Conservation (phyloP, 2,329 filamentous ascomycete genomes). For the Hypoxylon sp. region DNA sequence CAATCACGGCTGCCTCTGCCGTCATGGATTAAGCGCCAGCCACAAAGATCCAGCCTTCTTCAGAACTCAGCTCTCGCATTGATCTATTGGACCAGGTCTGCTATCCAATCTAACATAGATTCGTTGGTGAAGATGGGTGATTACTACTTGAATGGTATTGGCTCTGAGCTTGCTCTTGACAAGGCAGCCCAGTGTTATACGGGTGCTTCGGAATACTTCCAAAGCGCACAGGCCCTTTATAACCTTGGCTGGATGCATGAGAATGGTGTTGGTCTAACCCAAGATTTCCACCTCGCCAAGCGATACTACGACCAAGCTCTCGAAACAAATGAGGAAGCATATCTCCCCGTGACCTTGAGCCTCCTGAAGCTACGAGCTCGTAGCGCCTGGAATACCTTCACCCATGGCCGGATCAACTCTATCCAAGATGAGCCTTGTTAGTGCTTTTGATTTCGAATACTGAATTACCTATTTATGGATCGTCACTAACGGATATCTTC, state of each 20-base stretch:
- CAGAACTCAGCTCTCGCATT: constrained; percentile 72
- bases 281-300: constrained; percentile 97
- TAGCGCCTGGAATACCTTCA: constrained; percentile 94
- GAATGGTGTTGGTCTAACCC: constrained; percentile 89
- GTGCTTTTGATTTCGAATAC: constrained; percentile 38
- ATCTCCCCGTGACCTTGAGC: constrained; percentile 89
- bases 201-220: constrained; percentile 87
- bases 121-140: constrained; percentile 98
- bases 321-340: constrained; percentile 91
- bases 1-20: constrained; percentile 68
- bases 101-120: constrained; percentile 91
- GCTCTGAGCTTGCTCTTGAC: constrained; percentile 74
- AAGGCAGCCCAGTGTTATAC: constrained; percentile 95
- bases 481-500: constrained; percentile 42
- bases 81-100: constrained; percentile 94
- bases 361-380: constrained; percentile 83
- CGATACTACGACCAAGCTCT: constrained; percentile 93
- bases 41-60: constrained; percentile 52
- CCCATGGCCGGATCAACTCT: constrained; percentile 87
- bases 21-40: constrained; percentile 58
- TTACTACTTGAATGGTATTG: constrained; percentile 88
- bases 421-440: constrained; percentile 89
- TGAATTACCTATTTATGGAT: not conserved
- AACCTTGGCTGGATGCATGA: constrained; percentile 99
- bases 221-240: constrained; percentile 94